These are phyloP conservation scores for Lentinula lateritia DNA, from an alignment of 768 basidiomycete genomes.

Conservation along the genomic window DNA sequence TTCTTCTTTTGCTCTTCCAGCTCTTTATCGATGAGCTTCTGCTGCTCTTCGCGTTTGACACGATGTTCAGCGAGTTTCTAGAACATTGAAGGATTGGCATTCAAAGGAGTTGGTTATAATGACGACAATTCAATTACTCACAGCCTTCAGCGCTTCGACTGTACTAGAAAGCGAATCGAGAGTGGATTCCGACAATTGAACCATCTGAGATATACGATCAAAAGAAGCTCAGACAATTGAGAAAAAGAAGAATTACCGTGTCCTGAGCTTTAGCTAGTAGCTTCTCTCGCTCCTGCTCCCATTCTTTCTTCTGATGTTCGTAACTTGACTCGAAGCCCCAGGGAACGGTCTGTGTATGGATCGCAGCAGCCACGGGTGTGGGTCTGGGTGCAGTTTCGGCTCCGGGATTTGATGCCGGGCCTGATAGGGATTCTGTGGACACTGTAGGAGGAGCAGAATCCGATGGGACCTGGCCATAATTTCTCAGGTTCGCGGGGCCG, in stretches of 20 bases:
- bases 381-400: neutral
- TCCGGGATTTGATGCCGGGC: neutral
- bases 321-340: constrained; percentile 4
- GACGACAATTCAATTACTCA: constrained; percentile 24
- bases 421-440: constrained; percentile 3
- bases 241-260: constrained; percentile 28
- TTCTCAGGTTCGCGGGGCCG: neutral
- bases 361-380: neutral
- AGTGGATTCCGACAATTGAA: constrained; percentile 62
- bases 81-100: constrained; percentile 1
- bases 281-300: constrained; percentile 45
- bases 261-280: constrained; percentile 44
- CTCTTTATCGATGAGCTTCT: constrained; percentile 13
- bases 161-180: constrained; percentile 55
- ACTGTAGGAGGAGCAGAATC: constrained; percentile 2
- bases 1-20: constrained; percentile 6
- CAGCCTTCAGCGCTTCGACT: constrained; percentile 55
- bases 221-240: neutral
- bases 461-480: neutral
- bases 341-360: neutral
- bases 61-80: constrained; percentile 50
- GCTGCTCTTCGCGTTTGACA: constrained; percentile 41
- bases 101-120: too few relatives aligned
- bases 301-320: constrained; percentile 18
- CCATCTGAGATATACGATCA: constrained; percentile 34